Percentiles rank a stretch among this genome's conserved stretches.
Conservation (phyloP, 2,329 filamentous ascomycete genomes). For the Pochonia chlamydosporia region DNA sequence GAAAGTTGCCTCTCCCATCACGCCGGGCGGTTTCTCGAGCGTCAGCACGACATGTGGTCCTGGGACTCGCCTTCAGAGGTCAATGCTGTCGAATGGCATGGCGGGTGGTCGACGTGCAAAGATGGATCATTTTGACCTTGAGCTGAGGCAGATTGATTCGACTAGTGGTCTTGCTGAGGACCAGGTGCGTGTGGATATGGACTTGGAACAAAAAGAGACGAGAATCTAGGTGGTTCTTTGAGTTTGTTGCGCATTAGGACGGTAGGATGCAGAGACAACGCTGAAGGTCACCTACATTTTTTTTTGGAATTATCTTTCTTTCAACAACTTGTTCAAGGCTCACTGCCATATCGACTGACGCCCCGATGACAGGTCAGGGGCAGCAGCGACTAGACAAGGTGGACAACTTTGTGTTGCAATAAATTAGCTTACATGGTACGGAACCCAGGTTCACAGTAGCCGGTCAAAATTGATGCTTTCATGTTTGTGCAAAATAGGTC, state of each 20-base stretch:
- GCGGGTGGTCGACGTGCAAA: constrained; percentile 1
- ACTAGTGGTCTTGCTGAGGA: constrained; percentile 10
- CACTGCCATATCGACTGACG: too few relatives aligned
- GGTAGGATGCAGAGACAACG: background rate
- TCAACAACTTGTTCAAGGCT: background rate
- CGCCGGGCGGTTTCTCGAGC: constrained; percentile 2
- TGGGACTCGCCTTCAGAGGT: constrained; percentile 13
- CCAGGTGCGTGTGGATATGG: constrained; percentile 13
- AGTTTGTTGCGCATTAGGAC: background rate
- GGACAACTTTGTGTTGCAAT: too few relatives aligned
- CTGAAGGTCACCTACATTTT: background rate
- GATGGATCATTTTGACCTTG: constrained; percentile 23
- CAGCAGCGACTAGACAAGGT: too few relatives aligned
- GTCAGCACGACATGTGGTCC: constrained; percentile 8
- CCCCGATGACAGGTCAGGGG: too few relatives aligned
- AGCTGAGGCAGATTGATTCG: constrained; percentile 25
- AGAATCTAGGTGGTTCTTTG: constrained; percentile 19
- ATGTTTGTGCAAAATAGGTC: background rate
- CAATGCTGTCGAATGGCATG: constrained; percentile 16
- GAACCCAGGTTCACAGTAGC: background rate
- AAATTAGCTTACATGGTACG: background rate
- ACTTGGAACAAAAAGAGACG: constrained; percentile 26
- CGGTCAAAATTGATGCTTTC: background rate
- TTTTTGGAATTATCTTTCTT: background rate
- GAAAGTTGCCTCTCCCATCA: constrained; percentile 12